Conservation (phyloP, 768 basidiomycete species). For the Russula lepida region DNA sequence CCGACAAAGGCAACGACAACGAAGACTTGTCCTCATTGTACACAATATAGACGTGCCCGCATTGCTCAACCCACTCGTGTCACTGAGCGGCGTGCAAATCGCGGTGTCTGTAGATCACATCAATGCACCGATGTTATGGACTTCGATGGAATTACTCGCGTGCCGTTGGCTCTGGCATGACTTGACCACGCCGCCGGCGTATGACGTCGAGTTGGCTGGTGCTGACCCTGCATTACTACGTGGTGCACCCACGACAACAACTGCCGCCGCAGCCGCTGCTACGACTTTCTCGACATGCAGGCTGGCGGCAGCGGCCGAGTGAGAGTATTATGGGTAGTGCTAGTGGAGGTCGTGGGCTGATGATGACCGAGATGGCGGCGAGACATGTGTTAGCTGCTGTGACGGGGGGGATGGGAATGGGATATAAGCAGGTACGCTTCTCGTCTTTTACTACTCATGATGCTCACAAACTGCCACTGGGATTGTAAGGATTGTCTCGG, state of each 20-base stretch:
- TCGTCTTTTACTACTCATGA: too few relatives aligned
- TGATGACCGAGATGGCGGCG: slow-evolving; percentile 68
- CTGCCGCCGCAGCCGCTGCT: neutral
- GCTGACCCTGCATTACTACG: slow-evolving; percentile 57
- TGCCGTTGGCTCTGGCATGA: slow-evolving; percentile 78
- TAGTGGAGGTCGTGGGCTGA: slow-evolving; percentile 21
- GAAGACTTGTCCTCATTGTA: slow-evolving; percentile 65
- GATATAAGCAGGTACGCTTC: too few relatives aligned
- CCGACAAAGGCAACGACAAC: neutral
- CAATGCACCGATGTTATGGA: slow-evolving; percentile 76
- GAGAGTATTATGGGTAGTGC: too few relatives aligned
- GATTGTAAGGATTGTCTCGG: too few relatives aligned
- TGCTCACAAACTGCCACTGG: too few relatives aligned
- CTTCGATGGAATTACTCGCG: slow-evolving; percentile 52
- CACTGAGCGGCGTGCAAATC: slow-evolving; percentile 70
- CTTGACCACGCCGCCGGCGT: slow-evolving; percentile 74
- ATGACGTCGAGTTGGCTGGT: slow-evolving; percentile 67
- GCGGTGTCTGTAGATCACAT: slow-evolving; percentile 83
- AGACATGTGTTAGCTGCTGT: slow-evolving; percentile 80
- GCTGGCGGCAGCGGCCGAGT: slow-evolving; percentile 25
- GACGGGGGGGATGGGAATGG: too few relatives aligned
- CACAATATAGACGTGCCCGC: slow-evolving; percentile 84
- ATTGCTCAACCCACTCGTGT: slow-evolving; percentile 62
- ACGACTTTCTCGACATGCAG: slow-evolving; percentile 15
- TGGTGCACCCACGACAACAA: slow-evolving; percentile 28